These are phyloP conservation scores for Lotus japonicus DNA, from an alignment of 306 rosid species.

Conservation along the genomic window DNA sequence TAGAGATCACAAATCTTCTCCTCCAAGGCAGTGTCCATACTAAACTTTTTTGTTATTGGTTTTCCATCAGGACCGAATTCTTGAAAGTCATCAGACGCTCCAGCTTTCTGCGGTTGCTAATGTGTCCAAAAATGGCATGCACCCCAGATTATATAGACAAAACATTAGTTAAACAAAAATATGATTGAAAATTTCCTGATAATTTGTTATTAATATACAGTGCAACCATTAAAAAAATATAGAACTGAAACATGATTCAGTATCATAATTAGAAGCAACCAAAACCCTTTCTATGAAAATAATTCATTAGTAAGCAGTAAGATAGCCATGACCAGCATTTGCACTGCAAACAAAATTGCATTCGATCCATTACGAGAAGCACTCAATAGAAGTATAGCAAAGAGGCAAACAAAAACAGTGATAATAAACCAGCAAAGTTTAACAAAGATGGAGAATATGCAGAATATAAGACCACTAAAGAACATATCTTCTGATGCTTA, in stretches of 20 bases:
- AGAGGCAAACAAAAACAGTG: background rate
- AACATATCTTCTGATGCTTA: background rate
- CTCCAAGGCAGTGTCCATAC: conserved; percentile 78
- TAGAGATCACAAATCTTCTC: conserved; percentile 99
- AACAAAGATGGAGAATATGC: conserved; percentile 1
- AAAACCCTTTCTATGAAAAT: conserved; percentile 6
- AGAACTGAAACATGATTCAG: background rate
- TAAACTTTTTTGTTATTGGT: conserved; percentile 49
- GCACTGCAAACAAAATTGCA: conserved; percentile 9
- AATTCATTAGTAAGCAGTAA: conserved; percentile 15
- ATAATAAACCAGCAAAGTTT: conserved; percentile 15
- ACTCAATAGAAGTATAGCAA: background rate
- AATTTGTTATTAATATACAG: background rate
- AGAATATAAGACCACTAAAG: conserved; percentile 3
- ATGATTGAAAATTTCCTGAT: conserved; percentile 4
- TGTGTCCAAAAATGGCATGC: conserved; percentile 35
- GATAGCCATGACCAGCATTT: conserved; percentile 6
- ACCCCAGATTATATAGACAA: conserved; percentile 21
- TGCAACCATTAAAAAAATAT: conserved; percentile 12
- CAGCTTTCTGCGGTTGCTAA: conserved; percentile 64
- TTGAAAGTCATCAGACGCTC: conserved; percentile 55
- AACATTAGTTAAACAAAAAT: background rate
- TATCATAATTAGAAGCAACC: conserved; percentile 10
- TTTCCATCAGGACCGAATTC: conserved; percentile 64
- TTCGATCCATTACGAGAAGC: conserved; percentile 4